Evolutionary conservation across 495 filamentous ascomycete genomes (phyloP), one percentile per base, ranked within the genome.

Genomic region (Pseudoneurospora amorphoporcata): DNA sequence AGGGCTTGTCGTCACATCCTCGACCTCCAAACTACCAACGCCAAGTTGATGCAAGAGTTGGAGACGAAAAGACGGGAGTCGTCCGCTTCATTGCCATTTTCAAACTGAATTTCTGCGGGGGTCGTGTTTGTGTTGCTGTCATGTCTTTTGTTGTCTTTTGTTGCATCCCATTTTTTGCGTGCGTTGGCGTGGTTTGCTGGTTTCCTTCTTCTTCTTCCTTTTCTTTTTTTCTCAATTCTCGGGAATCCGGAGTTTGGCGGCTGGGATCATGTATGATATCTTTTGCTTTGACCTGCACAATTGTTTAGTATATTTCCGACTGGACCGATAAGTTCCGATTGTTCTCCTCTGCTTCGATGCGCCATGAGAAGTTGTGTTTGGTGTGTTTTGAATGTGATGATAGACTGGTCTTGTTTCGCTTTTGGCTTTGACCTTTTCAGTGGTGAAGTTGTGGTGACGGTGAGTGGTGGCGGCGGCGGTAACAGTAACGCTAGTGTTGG

Each of bases 1-100:
- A 39, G 78, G 43, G 78, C 78, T 12, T 73, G 72, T 41, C 37
- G 72, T n/a, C 45, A 74, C 19, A 79, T 79, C 71, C 61, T 16
- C 29, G 53, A 65, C 23, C 53, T 65, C 32, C 53, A 65, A 65
- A 17, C 32, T 35, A 14, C 29, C 12, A 65, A 65, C 17, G 53
- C 53, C 23, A 65, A 17, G 29, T 65, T 65, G 29, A 65, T 65
- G 8, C 29, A 65, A 65, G 53, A 65, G 53, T 14, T 65, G 53
- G 53, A 65, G 53, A 65, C 14, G 3, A 65, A 65, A 29, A 65
- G 53, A 37, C 53, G 53, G 7, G 53, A 65, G 53, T 65, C 53
- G 53, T 32, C 53, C 53, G 29, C 14, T 17, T 65, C 53, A 29
- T 7, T 65, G 53, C 32, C 53, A 37, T 37, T 8, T 61, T 65